These are phyloP conservation scores for Olyra latifolia DNA, from an alignment of 176 grass and related monocot genomes.

Conservation along the genomic window DNA sequence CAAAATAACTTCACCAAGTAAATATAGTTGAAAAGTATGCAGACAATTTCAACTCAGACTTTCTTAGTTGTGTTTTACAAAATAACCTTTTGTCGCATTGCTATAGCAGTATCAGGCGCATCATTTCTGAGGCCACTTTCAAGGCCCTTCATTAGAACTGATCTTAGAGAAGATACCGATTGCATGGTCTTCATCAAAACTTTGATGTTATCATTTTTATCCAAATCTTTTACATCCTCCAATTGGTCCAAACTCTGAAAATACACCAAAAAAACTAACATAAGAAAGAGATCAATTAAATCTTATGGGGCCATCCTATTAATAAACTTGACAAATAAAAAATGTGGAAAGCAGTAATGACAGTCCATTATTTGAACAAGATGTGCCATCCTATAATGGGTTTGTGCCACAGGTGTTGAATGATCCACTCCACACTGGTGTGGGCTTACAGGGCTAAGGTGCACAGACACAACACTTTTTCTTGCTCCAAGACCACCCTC, in stretches of 20 bases:
- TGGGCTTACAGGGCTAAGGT: too few species aligned
- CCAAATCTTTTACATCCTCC: constrained; percentile 41
- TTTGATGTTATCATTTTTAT: constrained; percentile 43
- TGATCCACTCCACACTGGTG: background rate
- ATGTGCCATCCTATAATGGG: constrained; percentile 2
- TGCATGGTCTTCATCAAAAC: constrained; percentile 70
- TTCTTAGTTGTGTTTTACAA: constrained; percentile 16
- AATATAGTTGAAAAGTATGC: constrained; percentile 36
- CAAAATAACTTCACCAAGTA: constrained; percentile 33
- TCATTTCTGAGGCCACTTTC: constrained; percentile 97
- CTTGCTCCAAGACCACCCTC: background rate
- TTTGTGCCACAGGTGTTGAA: background rate
- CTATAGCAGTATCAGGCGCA: constrained; percentile 84
- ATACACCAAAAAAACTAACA: constrained; percentile 31
- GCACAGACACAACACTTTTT: background rate
- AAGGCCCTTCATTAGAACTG: constrained; percentile 72
- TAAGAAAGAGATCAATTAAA: constrained; percentile 8
- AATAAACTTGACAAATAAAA: constrained; percentile 9
- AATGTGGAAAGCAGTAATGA: constrained; percentile 5
- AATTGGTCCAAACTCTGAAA: constrained; percentile 72
- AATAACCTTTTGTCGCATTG: constrained; percentile 94
- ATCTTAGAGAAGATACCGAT: constrained; percentile 70
- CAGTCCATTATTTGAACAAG: background rate
- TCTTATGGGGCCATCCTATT: background rate
- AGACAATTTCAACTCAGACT: constrained; percentile 15